A percentile compares a stretch with the other conserved stretches of the same genome.
Conservation (phyloP, 1,139 yeast genomes). For the Taphrina betulina region DNA sequence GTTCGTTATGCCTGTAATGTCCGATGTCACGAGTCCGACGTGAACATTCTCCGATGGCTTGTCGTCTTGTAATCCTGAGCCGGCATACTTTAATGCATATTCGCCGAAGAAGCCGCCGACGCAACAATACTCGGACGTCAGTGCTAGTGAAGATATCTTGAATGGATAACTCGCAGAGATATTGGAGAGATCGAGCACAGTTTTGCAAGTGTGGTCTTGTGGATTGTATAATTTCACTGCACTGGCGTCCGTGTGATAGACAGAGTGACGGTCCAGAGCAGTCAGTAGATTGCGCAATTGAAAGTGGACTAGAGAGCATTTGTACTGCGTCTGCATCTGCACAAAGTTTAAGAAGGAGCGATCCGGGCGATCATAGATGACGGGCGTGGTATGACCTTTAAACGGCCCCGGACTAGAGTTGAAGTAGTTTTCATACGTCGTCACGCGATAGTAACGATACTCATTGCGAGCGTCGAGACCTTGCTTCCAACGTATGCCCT, state of each 20-base stretch:
- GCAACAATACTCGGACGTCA: conserved; percentile 50
- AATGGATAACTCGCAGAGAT: conserved; percentile 38
- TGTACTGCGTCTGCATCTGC: conserved; percentile 12
- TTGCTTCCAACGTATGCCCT: conserved; percentile 39
- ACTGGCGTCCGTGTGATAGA: conserved; percentile 44
- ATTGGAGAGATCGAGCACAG: conserved; percentile 4
- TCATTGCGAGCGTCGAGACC: conserved; percentile 12
- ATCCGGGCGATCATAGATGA: background rate
- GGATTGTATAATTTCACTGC: conserved; percentile 43
- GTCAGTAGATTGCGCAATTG: conserved; percentile 57
- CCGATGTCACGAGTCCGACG: conserved; percentile 49
- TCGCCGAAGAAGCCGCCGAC: conserved; percentile 62
- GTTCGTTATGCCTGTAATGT: conserved; percentile 58
- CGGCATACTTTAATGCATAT: conserved; percentile 48
- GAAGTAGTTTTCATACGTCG: conserved; percentile 20
- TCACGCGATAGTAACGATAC: conserved; percentile 6
- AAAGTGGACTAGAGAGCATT: conserved; percentile 51
- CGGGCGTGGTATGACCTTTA: background rate
- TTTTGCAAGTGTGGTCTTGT: conserved; percentile 31
- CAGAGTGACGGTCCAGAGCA: conserved; percentile 46
- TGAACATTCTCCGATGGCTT: background rate
- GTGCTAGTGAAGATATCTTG: conserved; percentile 54
- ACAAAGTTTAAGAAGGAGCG: conserved; percentile 11
- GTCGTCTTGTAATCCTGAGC: conserved; percentile 40
- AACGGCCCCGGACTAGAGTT: conserved; percentile 12